Evolutionary conservation across 2,329 filamentous ascomycete genomes (phyloP).

Genomic region (Aspergillus sp.): DNA sequence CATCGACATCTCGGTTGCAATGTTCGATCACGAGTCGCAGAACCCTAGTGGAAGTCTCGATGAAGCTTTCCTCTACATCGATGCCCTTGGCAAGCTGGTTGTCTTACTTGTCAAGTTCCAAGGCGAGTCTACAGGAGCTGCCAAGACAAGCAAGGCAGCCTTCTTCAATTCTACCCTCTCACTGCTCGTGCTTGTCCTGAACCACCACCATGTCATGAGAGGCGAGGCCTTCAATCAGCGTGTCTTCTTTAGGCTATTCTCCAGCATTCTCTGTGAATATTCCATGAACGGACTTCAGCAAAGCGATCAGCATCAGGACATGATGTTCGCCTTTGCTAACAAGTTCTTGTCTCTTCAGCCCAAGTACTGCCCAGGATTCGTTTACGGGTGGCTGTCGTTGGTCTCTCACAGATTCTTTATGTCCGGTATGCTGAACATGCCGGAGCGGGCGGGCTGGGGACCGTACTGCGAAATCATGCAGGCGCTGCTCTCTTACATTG

Average conservation of each 20-base stretch:
- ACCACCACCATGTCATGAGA: constrained; percentile 78
- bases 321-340: constrained; percentile 71
- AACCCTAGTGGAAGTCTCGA: constrained; percentile 62
- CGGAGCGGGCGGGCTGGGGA: constrained; percentile 72
- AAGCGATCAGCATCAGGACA: constrained; percentile 63
- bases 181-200: constrained; percentile 77
- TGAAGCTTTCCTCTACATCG: constrained; percentile 65
- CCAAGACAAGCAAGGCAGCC: constrained; percentile 64
- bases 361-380: constrained; percentile 74
- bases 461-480: constrained; percentile 73
- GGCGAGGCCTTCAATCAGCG: constrained; percentile 83
- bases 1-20: constrained; percentile 75
- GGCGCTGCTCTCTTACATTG: constrained; percentile 71
- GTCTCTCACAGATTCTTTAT: constrained; percentile 84
- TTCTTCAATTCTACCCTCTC: constrained; percentile 78
- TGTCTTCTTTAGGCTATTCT: constrained; percentile 89
- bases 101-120: constrained; percentile 74
- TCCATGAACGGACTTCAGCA: constrained; percentile 60
- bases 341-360: constrained; percentile 76
- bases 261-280: constrained; percentile 77
- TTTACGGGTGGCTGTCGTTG: constrained; percentile 80
- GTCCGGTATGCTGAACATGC: constrained; percentile 70
- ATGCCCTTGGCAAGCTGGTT: constrained; percentile 81
- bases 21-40: constrained; percentile 72
- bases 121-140: constrained; percentile 60